These are phyloP conservation scores for Acanthamoeba quina DNA, from an alignment of 208 protist species.

Conservation along the genomic window DNA sequence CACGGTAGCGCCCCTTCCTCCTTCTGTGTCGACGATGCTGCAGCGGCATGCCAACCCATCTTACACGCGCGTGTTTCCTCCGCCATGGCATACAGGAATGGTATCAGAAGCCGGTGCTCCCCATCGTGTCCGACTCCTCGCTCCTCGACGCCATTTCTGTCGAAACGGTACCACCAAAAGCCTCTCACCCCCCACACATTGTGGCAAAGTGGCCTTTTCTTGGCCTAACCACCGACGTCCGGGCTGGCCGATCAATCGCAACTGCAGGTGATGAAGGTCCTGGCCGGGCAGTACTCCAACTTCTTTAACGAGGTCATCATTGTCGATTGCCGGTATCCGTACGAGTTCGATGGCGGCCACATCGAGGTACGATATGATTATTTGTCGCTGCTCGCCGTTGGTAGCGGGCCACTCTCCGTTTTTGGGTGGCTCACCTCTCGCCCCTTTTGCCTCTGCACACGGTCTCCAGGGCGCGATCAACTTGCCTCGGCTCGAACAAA, in stretches of 20 bases:
- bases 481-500: background rate
- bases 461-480: slow-evolving; percentile 36
- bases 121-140: background rate
- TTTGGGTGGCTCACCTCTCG: too few relatives aligned
- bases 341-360: slow-evolving; percentile 84
- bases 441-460: background rate
- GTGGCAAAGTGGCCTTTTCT: too few relatives aligned
- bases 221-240: too few relatives aligned
- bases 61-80: background rate
- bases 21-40: background rate
- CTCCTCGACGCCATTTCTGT: background rate
- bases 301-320: slow-evolving; percentile 60
- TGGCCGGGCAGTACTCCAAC: slow-evolving; percentile 7
- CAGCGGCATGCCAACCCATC: background rate
- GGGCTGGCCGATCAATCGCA: too few relatives aligned
- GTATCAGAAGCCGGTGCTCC: background rate
- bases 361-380: slow-evolving; percentile 57
- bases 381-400: background rate
- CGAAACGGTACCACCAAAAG: background rate
- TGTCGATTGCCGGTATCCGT: slow-evolving; percentile 83
- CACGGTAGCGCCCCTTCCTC: background rate
- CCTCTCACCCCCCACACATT: too few relatives aligned
- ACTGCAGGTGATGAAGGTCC: background rate
- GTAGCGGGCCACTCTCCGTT: background rate
- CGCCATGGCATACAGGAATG: background rate